These are phyloP conservation scores for Coccomyxa subellipsoidea DNA, from an alignment of 163 green algal genomes.

Conservation along the genomic window DNA sequence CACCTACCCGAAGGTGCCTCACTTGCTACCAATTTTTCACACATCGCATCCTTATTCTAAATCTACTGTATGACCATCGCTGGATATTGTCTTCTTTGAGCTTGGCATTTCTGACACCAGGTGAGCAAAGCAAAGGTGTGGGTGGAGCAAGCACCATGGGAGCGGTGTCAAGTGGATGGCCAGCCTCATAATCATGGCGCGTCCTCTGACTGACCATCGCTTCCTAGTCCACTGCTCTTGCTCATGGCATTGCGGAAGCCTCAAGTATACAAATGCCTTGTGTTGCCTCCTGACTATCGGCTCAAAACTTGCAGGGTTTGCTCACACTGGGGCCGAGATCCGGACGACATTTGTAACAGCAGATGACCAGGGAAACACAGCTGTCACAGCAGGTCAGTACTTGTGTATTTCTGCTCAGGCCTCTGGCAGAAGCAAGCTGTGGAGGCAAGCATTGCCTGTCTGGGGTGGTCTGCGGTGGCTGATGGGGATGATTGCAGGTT, in stretches of 20 bases:
- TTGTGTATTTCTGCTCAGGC: background rate
- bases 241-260: background rate
- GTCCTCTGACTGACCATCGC: background rate
- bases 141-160: constrained; percentile 88
- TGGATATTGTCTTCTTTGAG: too few relatives aligned
- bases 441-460: background rate
- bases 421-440: background rate
- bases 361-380: background rate
- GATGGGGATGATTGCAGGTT: constrained; percentile 40
- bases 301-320: background rate
- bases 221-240: background rate
- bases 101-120: constrained; percentile 24
- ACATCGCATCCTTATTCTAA: too few relatives aligned
- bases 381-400: background rate
- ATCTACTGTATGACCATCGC: too few relatives aligned
- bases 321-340: background rate
- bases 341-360: background rate
- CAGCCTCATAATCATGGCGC: constrained; percentile 69
- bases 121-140: constrained; percentile 82
- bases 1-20: constrained; percentile 60
- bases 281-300: too few relatives aligned
- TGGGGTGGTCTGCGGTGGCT: background rate
- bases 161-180: constrained; percentile 55
- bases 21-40: background rate
- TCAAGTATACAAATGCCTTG: too few relatives aligned